Base-by-base conservation (phyloP, 129 eudicot genomes). In the Saposhnikovia divaricata region DNA sequence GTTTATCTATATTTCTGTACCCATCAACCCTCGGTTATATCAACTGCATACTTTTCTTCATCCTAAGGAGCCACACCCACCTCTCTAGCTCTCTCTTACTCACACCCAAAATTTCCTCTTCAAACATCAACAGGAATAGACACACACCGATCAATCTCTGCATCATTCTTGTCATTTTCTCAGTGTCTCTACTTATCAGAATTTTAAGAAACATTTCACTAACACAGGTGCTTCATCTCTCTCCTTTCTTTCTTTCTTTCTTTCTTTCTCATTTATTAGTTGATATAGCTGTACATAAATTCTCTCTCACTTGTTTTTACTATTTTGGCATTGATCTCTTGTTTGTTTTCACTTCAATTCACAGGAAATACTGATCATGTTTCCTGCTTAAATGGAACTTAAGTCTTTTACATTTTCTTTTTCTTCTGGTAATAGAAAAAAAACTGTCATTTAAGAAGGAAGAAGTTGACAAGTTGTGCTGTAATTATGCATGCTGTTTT, bases 11-110 rank as follows among this genome's bases (percentile, higher is more conserved):
- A 72, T 40, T 72, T 72, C 76, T 72, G 76, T 6, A 72, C 50
- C 76, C 73, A 46, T 21, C 46, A 38, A 25, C 77, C 50, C 50
- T 72, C 76, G 76, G 48, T 72, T 72, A 39, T 72, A 72, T 39
- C 76, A 72, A 72, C 48, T 40, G 76, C 47, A 40, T 37, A 18
- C n/a, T 40, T 72, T 38, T 39, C 80, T 57, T 74, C 78, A 15
- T 75, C 37, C 72, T 80, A 40, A 8, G 43, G 6, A 72, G 48
- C 76, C 25, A 70, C 74, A 70, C 74, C 74, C 44, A 61, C 69
- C 25, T 25, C 66, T 61, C 69, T 12, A 61, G 69, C 76, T 72
- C 76, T 72, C 76, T 72, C 50, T 71, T 4, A 39, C 74, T 38
- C 75, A 3, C 73, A 14, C 39, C 21, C 21, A 68, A 28, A 31